These are phyloP conservation scores for Acacia confusa DNA, from an alignment of 306 rosid species.

Conservation along the genomic window DNA sequence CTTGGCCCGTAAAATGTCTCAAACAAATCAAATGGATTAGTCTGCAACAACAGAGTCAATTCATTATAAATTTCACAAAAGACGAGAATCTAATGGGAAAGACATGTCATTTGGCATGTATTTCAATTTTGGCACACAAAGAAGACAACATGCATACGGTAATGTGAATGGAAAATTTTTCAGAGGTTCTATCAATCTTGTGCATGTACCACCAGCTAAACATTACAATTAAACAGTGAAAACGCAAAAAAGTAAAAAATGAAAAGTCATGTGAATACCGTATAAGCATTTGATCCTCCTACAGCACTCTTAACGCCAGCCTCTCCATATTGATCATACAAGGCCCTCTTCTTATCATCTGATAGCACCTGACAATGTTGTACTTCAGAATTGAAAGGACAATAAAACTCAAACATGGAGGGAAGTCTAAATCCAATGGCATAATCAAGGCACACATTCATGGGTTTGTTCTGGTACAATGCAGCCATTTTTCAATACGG, in stretches of 20 bases:
- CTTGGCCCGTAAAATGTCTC: constrained; percentile 71
- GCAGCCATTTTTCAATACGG: neutral
- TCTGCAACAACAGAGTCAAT: constrained; percentile 45
- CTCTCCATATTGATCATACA: constrained; percentile 97
- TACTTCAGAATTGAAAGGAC: constrained; percentile 75
- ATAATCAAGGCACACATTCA: constrained; percentile 15
- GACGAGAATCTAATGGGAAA: neutral
- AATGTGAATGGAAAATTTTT: neutral
- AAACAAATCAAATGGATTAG: constrained; percentile 75
- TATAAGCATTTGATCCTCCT: constrained; percentile 80
- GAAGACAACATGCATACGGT: neutral
- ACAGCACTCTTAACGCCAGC: constrained; percentile 94
- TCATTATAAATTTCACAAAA: neutral
- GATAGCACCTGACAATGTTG: constrained; percentile 92
- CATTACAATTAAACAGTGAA: neutral
- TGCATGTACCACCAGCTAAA: neutral
- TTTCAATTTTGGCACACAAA: constrained; percentile 24
- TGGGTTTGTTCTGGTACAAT: neutral
- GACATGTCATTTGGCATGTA: constrained; percentile 6
- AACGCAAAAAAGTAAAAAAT: neutral
- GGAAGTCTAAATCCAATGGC: neutral
- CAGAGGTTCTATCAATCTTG: constrained; percentile 10
- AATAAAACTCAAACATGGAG: constrained; percentile 31
- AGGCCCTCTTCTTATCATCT: constrained; percentile 95
- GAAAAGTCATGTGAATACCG: constrained; percentile 55